Conservation (phyloP, 1,284 basidiomycete genomes). For the Cutaneotrichosporon mucoides region DNA sequence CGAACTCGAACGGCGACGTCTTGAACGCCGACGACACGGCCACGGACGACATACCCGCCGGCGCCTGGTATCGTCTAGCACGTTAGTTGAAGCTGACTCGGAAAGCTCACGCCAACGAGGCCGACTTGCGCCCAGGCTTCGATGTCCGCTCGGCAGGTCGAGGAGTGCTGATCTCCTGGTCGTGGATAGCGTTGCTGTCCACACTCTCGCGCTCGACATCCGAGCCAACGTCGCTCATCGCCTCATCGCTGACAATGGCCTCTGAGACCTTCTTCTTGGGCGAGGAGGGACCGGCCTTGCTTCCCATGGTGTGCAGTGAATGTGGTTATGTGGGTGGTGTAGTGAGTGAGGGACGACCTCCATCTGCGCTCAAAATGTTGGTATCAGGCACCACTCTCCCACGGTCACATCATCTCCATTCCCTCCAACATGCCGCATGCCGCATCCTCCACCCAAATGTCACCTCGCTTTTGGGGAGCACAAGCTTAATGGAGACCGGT, state of each 20-base stretch:
- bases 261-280: background rate
- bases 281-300: background rate
- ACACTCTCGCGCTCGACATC: background rate
- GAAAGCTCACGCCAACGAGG: too few species aligned
- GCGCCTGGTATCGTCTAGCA: constrained; percentile 29
- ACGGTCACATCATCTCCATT: too few species aligned
- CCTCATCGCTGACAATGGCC: background rate
- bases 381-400: too few species aligned
- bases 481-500: too few species aligned
- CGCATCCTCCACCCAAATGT: too few species aligned
- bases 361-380: too few species aligned
- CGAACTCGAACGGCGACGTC: constrained; percentile 41
- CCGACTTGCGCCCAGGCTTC: too few species aligned
- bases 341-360: too few species aligned
- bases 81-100: too few species aligned
- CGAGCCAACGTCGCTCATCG: background rate
- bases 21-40: constrained; percentile 24
- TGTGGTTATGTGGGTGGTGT: background rate
- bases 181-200: constrained; percentile 6
- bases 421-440: too few species aligned
- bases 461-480: too few species aligned
- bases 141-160: too few species aligned
- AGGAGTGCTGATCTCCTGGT: background rate
- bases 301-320: constrained; percentile 4
- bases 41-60: constrained; percentile 36